These are phyloP conservation scores for Fusarium dimerum DNA, from an alignment of 2,329 filamentous ascomycete species.

Conservation along the genomic window DNA sequence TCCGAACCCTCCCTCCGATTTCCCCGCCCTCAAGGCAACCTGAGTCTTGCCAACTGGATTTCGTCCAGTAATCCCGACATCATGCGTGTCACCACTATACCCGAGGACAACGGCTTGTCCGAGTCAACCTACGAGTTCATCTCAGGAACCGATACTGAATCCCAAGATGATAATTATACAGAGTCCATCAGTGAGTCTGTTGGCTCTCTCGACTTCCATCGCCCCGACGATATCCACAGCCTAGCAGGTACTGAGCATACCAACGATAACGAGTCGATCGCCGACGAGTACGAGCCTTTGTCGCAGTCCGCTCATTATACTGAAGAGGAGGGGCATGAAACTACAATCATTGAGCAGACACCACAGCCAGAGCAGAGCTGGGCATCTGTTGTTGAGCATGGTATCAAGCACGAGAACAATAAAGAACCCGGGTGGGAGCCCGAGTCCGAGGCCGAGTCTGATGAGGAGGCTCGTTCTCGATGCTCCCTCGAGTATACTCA, in stretches of 20 bases:
- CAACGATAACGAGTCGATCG: slow-evolving; percentile 43
- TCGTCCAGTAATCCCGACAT: slow-evolving; percentile 59
- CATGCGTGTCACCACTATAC: slow-evolving; percentile 48
- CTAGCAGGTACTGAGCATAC: slow-evolving; percentile 51
- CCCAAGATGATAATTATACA: slow-evolving; percentile 49
- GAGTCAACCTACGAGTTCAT: slow-evolving; percentile 62
- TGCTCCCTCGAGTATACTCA: slow-evolving; percentile 52
- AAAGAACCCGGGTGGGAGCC: background rate
- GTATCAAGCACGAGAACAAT: no score
- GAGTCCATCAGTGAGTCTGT: slow-evolving; percentile 53
- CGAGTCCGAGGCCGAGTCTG: slow-evolving; percentile 34
- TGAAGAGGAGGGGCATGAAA: slow-evolving; percentile 14
- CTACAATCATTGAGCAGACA: slow-evolving; percentile 6
- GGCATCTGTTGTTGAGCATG: slow-evolving; percentile 9
- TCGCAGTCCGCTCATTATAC: slow-evolving; percentile 6
- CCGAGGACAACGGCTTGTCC: slow-evolving; percentile 52
- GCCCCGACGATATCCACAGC: slow-evolving; percentile 54
- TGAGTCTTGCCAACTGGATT: slow-evolving; percentile 60
- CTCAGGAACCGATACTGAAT: slow-evolving; percentile 53
- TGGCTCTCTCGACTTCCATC: slow-evolving; percentile 50
- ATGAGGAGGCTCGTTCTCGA: slow-evolving; percentile 43
- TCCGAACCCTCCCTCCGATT: slow-evolving; percentile 57
- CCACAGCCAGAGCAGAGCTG: slow-evolving; percentile 13
- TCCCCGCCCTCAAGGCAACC: slow-evolving; percentile 56
- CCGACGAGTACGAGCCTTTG: slow-evolving; percentile 34